phyloP scores from a whole-genome alignment of 306 rosid genomes.

The Purshia tridentata region DNA sequence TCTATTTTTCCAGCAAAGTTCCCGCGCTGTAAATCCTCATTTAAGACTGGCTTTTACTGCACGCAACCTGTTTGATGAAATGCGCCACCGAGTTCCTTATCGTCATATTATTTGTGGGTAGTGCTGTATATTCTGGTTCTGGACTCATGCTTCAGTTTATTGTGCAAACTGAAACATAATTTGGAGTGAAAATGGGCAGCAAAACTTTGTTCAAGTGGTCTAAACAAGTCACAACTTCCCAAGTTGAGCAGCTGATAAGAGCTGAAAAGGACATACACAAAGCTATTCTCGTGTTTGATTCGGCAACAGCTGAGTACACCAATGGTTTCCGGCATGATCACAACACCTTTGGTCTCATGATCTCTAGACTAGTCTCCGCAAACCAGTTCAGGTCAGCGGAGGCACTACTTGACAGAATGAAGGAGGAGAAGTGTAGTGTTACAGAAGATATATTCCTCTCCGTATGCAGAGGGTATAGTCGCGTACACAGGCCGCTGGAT shows the following conservation, averaged over 20 bases:
- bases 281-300: conserved; percentile 64
- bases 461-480: conserved; percentile 71
- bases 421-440: conserved; percentile 61
- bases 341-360: conserved; percentile 61
- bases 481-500: conserved; percentile 75
- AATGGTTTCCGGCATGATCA: conserved; percentile 84
- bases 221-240: conserved; percentile 48
- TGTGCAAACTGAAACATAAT: conserved; percentile 1
- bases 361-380: conserved; percentile 57
- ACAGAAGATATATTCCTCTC: conserved; percentile 59
- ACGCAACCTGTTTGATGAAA: conserved; percentile 26
- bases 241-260: conserved; percentile 63
- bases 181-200: conserved; percentile 47
- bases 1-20: neutral
- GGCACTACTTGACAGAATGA: conserved; percentile 71
- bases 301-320: conserved; percentile 70
- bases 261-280: conserved; percentile 63
- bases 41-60: neutral
- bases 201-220: conserved; percentile 73
- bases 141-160: neutral
- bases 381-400: conserved; percentile 78
- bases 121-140: neutral
- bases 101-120: conserved; percentile 1
- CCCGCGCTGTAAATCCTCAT: neutral
- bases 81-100: conserved; percentile 17